Base-by-base conservation (phyloP, 1,139 yeast genomes). In the Yamadazyma dendronema region DNA sequence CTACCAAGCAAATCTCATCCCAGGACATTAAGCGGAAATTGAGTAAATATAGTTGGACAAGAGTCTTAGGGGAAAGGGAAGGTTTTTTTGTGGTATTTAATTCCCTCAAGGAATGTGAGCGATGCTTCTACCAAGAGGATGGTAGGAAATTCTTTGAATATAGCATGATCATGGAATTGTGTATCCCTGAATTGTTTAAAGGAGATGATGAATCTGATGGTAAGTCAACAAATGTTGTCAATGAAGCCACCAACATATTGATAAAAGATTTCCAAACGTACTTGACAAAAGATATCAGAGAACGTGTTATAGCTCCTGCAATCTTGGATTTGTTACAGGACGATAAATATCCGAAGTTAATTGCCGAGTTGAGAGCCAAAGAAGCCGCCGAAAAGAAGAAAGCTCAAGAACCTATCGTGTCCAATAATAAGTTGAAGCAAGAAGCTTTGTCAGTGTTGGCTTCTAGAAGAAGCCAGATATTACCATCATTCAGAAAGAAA, bases 61-160 rank as follows among this genome's bases (percentile, higher is more conserved):
- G 86, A 41, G 76, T 86, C 2, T 54, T 84, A 34, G 70, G 78
- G 3, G 90, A 84, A 46, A 62, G 65, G 26, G 57, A 72, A 4
- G 96, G 96, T 0, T 81, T 83, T 47, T 88, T 75, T 52, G 67
- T 87, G 31, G 80, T 85, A 1, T 88, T 88, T 58, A 79, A 79
- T 49, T 68, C 79, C 24, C 57, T 78, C 16, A 62, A 65, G 28
- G 88, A 84, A 42, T 87, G 94, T 29, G 76, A 76, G 44, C 62
- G 73, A 31, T 86, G 95, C 49, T 81, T 77, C 52, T 69, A 72
- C 28, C 68, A 72, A 25, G 88, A 84, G 58, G 87, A 87, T 50
- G 89, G 87, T 1, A 63, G 73, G 16, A 60, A 61, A 17, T 67
- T 80, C 29, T 66, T 62, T 35, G 77, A 71, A 31, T 79, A 65